Evolutionary conservation across 345 rosid species (phyloP).

Genomic region (Zanthoxylum bungeanum): DNA sequence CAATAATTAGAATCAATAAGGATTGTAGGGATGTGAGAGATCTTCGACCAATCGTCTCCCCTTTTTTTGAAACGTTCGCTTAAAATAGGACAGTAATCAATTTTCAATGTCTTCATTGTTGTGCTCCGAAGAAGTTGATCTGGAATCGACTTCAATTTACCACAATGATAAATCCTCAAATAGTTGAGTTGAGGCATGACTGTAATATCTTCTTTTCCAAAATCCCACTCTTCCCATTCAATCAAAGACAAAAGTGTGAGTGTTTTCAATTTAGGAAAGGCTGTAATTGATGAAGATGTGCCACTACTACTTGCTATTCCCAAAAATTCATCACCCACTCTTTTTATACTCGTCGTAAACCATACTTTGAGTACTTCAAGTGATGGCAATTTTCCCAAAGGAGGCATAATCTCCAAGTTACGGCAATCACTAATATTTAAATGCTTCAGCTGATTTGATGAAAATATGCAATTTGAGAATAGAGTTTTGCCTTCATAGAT

Average conservation of each 20-base stretch:
- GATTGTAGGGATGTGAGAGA: neutral
- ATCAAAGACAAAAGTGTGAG: neutral
- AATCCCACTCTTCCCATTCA: neutral
- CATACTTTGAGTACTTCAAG: neutral
- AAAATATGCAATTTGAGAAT: neutral
- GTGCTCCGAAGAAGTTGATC: neutral
- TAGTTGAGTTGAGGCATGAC: neutral
- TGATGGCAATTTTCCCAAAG: neutral
- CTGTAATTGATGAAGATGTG: neutral
- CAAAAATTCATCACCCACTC: neutral
- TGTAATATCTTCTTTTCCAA: neutral
- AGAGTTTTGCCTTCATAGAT: neutral
- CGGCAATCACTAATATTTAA: neutral
- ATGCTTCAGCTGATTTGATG: neutral
- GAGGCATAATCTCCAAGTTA: neutral
- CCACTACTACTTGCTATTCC: neutral
- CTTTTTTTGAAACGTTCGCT: neutral
- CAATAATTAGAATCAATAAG: no score
- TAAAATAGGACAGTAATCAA: neutral
- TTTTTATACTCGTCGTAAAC: neutral
- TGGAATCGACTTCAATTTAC: neutral
- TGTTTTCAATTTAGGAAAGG: neutral
- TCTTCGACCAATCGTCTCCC: neutral
- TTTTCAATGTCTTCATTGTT: neutral
- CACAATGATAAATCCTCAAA: neutral